Base-by-base conservation (phyloP, 495 filamentous ascomycete genomes). In the Aspergillus carlsbadensis region DNA sequence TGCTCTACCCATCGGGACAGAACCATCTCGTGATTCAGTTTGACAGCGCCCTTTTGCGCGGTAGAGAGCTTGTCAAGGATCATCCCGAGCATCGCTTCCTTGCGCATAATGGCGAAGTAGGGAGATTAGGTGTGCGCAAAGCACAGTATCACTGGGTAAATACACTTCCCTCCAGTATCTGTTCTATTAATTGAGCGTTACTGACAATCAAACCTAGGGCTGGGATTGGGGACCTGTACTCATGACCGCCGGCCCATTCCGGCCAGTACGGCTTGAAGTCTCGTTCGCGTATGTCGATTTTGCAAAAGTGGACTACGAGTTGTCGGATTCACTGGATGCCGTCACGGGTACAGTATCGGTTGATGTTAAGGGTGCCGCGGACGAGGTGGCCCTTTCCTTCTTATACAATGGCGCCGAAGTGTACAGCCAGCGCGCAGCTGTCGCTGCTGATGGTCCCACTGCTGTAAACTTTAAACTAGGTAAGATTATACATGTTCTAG, bases 191-290 rank as follows among this genome's bases (percentile, higher is more conserved):
- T 29, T 4, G 3, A 29, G 26, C 26, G 4, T 29, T 29, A 8
- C 26, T 29, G 26, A 29, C 26, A 8, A 8, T 29, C n/a, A n/a
- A n/a, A n/a, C n/a, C 26, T 29, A 29, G 26, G 26, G 91, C 36
- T 96, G 91, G 91, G 91, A 96, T 59, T 96, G 89, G 91, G 91
- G 91, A 46, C 91, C 90, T 35, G 76, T 84, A 0, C 69, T 95
- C 29, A 77, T 92, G 60, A 90, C 89, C 14, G 90, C 88, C 45
- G 91, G 91, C 7, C 89, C 90, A 1, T 95, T 89, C 90, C 78
- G 87, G 47, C 84, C 87, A 1, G 83, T 94, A 47, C 78, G 73
- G 39, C 76, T 96, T 5, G 88, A 96, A 58, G 74, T 87, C 18
- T 94, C 88, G 66, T 75, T 78, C 11, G 79, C 83, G 0, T 77